Evolutionary conservation across 805 yeast species (phyloP), one percentile per base, ranked within the genome.

Genomic region (Tetrapisispora nanseiensis): DNA sequence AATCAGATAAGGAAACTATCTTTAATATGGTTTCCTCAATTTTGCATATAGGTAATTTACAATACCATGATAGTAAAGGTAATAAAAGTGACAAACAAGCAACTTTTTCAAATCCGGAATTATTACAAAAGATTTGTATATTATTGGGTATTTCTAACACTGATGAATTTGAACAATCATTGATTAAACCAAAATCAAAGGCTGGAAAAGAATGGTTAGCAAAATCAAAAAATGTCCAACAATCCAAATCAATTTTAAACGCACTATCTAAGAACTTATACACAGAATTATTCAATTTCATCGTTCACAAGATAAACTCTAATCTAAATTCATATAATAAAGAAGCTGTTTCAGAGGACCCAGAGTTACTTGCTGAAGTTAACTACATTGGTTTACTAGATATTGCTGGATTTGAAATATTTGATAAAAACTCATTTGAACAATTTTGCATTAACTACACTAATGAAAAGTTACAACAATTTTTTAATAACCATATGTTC

Each of bases 371-470:
- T 24, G 22, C 18, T 15, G 31, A 32, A 19, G 13, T 15, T 6
- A 71, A 76, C 41, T 90, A 81, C 51, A 92, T 92, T 55, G 98
- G 99, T 48, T 95, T 92, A 18, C 71, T 92, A 53, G 99, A 92
- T 78, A 92, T 92, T 54, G 95, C 95, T 46, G 98, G 98, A 10
- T 92, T 92, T 61, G 98, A 92, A 66, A 96, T 92, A 57, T 92
- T 92, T 62, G 84, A 85, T 51, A 77, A 77, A 51, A 92, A 92
- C 64, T 89, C 97, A 1, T 92, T 92, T 56, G 98, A 92, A 65
- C 98, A 92, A 63, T 80, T 92, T 57, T 90, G 98, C 65, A 90
- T 90, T 64, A 90, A 90, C 60, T 92, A 89, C 62, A 96, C 97
- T 37, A 90, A 90, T 65, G 98, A 92, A 66, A 92, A 90, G 63